Conservation (phyloP, 306 rosid genomes). For the Carpinus fangiana region DNA sequence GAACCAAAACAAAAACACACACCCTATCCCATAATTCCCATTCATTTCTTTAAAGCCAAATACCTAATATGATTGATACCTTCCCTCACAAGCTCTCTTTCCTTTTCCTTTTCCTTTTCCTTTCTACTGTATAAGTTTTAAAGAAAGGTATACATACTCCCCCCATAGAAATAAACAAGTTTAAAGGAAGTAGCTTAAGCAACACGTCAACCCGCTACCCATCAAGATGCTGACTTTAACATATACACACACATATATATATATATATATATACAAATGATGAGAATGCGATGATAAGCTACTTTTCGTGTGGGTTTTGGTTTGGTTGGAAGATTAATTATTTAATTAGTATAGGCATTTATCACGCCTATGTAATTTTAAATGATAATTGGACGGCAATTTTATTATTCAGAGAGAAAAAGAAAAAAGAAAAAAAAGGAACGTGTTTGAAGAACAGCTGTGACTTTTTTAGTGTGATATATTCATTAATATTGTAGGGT, state of each 20-base stretch:
- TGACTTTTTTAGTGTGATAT: background rate
- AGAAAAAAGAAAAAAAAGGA: background rate
- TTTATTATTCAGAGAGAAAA: background rate
- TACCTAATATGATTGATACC: background rate
- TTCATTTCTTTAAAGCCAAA: constrained; percentile 20
- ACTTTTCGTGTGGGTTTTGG: background rate
- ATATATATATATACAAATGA: background rate
- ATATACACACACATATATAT: too few species aligned
- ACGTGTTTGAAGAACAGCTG: background rate
- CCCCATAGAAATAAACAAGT: background rate
- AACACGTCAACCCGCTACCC: background rate
- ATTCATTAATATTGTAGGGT: background rate
- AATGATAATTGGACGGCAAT: too few species aligned
- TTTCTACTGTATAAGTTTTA: background rate
- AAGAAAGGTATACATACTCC: background rate
- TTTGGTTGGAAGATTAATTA: background rate
- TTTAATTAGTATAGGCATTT: too few species aligned
- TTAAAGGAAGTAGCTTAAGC: background rate
- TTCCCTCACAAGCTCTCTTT: background rate
- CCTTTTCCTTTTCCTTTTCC: background rate
- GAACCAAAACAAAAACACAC: background rate
- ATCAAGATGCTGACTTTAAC: background rate
- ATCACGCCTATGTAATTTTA: background rate
- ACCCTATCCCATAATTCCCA: background rate
- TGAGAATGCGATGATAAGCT: background rate